Base-by-base conservation (phyloP, 2,329 filamentous ascomycete species). In the Didymosphaeria variabile region DNA sequence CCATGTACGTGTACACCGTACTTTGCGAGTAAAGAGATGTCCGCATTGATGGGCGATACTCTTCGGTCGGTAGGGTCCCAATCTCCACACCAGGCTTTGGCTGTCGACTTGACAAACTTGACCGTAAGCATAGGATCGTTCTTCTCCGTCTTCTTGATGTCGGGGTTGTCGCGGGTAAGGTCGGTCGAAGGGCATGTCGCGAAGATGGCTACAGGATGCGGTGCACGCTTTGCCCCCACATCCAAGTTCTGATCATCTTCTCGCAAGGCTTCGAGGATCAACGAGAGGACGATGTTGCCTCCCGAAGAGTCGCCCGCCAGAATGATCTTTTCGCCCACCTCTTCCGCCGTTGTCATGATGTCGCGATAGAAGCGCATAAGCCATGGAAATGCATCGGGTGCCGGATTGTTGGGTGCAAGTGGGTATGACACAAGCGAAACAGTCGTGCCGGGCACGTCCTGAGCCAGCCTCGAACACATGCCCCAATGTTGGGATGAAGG, bases 221-320 rank as follows among this genome's bases (percentile, higher is more conserved):
- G 63, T 1, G 34, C 60, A 1, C 34, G 36, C 50, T 61, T 59
- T 7, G 50, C 45, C 13, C 62, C 62, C 7, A 56, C 5, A 9
- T 13, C 5, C 29, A n/a, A 13, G 55, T 52, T 17, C 65, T 67
- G 2, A 56, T 55, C 60, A 36, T 76, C 74, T 46, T 80, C 73
- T 10, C 66, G 57, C 23, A 84, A 63, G 4, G 78, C 76, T 44
- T 77, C 73, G 19, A 84, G 60, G 0, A 77, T 68, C 40, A 85
- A 72, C 0, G 71, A 71, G 0, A 87, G 72, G 0, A 81, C 79
- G 4, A 88, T 76, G 60, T 88, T 88, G 0, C 81, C 86, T 0
- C 86, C 86, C 0, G 85, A 83, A 0, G 83, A 86, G 57, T 88
- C 86, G 0, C 86, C 86, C 0, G 80, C 82, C 1, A 87, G 75